phyloP scores from a whole-genome alignment of 148 eudicot species.

The Rhododendron ovatum region DNA sequence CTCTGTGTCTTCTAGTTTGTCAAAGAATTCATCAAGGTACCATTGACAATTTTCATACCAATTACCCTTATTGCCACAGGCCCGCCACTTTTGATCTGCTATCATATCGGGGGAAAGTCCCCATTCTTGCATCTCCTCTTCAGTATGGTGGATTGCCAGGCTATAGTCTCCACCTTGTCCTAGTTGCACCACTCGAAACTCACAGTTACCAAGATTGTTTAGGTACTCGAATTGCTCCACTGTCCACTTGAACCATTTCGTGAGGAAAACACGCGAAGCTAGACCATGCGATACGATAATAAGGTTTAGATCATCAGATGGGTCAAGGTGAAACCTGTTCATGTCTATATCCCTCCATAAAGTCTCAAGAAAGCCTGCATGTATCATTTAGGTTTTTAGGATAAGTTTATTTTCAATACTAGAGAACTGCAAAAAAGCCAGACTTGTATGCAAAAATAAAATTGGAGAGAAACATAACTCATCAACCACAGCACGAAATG shows the following conservation, averaged over 20 bases:
- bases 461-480: background rate
- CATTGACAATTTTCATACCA: conserved; percentile 68
- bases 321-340: conserved; percentile 56
- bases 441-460: background rate
- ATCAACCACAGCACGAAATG: background rate
- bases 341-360: conserved; percentile 96
- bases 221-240: conserved; percentile 77
- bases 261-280: conserved; percentile 67
- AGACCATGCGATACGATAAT: conserved; percentile 78
- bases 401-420: background rate
- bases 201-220: conserved; percentile 61
- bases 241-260: conserved; percentile 97
- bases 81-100: conserved; percentile 70
- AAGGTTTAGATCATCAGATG: conserved; percentile 62
- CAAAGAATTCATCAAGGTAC: conserved; percentile 76
- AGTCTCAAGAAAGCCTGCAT: conserved; percentile 89
- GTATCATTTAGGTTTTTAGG: background rate
- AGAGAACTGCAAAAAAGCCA: background rate
- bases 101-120: conserved; percentile 89
- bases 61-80: conserved; percentile 42
- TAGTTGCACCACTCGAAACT: conserved; percentile 64
- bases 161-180: conserved; percentile 82
- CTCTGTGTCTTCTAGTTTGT: conserved; percentile 38
- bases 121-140: conserved; percentile 64
- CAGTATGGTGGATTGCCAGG: conserved; percentile 70